These are phyloP conservation scores for Saccharomycopsis olivae DNA, from an alignment of 805 yeast species.

Conservation along the genomic window DNA sequence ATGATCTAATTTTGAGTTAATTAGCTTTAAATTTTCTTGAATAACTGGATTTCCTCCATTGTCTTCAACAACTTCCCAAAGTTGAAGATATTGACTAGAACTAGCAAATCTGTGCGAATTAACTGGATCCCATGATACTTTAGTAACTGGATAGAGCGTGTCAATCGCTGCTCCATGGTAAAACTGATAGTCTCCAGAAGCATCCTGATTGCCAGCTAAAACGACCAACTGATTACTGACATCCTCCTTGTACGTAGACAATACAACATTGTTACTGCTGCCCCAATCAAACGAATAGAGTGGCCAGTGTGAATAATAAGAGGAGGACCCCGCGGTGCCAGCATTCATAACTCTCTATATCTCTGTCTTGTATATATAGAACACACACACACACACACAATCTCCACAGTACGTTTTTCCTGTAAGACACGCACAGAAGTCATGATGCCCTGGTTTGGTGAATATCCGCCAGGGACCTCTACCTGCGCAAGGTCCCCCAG, in stretches of 20 bases:
- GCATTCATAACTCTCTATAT: not conserved
- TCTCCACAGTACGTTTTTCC: not conserved
- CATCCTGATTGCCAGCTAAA: not conserved
- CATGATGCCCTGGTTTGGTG: not conserved
- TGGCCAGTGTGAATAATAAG: constrained; percentile 12
- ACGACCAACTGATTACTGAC: constrained; percentile 7
- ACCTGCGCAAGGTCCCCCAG: not conserved
- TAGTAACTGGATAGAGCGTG: constrained; percentile 61
- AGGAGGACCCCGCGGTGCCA: not conserved
- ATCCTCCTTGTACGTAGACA: constrained; percentile 14
- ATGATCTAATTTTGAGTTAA: constrained; percentile 33
- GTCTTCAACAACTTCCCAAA: constrained; percentile 36
- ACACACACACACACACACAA: no score
- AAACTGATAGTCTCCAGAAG: constrained; percentile 29
- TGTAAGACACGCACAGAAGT: not conserved
- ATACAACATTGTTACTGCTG: constrained; percentile 1
- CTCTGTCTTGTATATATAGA: no score
- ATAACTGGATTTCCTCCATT: constrained; percentile 16
- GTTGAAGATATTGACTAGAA: constrained; percentile 58
- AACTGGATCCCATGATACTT: constrained; percentile 62
- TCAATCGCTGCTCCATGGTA: constrained; percentile 38
- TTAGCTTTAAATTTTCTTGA: constrained; percentile 31
- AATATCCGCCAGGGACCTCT: not conserved
- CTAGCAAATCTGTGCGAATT: constrained; percentile 43
- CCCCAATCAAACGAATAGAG: constrained; percentile 15